phyloP scores from a whole-genome alignment of 768 basidiomycete genomes.

The Asterophora parasitica region DNA sequence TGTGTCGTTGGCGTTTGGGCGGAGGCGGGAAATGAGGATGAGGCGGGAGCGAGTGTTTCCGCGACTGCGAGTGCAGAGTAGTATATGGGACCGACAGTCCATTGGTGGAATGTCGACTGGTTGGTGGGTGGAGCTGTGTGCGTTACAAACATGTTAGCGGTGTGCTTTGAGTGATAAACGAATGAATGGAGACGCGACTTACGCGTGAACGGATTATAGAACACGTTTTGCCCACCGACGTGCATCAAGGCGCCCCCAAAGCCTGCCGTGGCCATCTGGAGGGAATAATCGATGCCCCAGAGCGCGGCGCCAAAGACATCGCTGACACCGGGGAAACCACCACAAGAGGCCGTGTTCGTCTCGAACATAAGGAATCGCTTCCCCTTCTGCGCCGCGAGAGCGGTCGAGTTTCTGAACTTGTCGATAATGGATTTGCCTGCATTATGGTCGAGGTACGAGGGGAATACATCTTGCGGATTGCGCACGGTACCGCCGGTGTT shows the following conservation, averaged over 20 bases:
- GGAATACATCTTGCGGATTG: slow-evolving; percentile 46
- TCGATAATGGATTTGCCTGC: slow-evolving; percentile 44
- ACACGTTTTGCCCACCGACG: slow-evolving; percentile 59
- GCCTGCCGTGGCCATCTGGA: slow-evolving; percentile 54
- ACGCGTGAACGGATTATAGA: slow-evolving; percentile 63
- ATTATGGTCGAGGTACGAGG: slow-evolving; percentile 60
- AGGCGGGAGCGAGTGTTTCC: slow-evolving; percentile 55
- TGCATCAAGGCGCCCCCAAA: slow-evolving; percentile 48
- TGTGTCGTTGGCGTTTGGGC: slow-evolving; percentile 31
- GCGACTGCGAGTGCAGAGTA: slow-evolving; percentile 68
- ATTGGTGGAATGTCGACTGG: slow-evolving; percentile 52
- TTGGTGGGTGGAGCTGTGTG: slow-evolving; percentile 30
- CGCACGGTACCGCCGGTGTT: slow-evolving; percentile 32
- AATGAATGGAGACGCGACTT: slow-evolving; percentile 20
- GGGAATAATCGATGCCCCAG: slow-evolving; percentile 58
- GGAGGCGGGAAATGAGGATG: slow-evolving; percentile 10
- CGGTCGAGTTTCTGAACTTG: slow-evolving; percentile 48
- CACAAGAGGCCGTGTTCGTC: slow-evolving; percentile 67
- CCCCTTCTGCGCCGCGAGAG: slow-evolving; percentile 34
- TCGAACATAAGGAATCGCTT: slow-evolving; percentile 63
- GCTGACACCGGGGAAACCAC: slow-evolving; percentile 60
- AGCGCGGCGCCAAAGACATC: slow-evolving; percentile 61
- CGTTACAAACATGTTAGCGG: no score
- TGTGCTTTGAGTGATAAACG: no score
- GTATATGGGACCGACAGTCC: slow-evolving; percentile 72